Evolutionary conservation across 352 stramenopile species (phyloP), one percentile per base, ranked within the genome.

Genomic region (Phytophthora palmivora): DNA sequence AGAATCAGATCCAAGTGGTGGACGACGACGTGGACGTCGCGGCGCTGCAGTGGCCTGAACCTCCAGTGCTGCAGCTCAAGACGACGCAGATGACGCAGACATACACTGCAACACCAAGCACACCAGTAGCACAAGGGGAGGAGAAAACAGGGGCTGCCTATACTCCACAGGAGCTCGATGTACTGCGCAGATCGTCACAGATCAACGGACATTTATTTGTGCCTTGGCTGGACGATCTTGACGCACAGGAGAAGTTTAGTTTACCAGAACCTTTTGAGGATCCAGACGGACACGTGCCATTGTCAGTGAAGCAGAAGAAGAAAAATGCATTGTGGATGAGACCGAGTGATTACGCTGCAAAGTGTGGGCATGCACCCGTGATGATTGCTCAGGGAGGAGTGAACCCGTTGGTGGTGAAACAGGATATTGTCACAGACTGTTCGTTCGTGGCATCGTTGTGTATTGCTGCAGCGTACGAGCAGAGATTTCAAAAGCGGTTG

Each of bases 371-470:
- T 0, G 34, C 70, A 16, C 86, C 88, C 1, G 74, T 89, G 37
- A 93, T 96, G 84, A 83, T 95, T 26, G 70, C 74, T 24, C 22
- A 50, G 1, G 69, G 63, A 41, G 76, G 53, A 48, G 84, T 96
- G 43, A 90, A 79, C 22, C 84, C 88, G 32, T 72, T 92, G 44
- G 74, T 79, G 28, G 84, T 95, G 28, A 93, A 93, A 58, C 87
- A 95, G 61, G 92, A 98, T 46, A 81, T 95, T 36, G 92, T 98
- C 8, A 94, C 87, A 2, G 92, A 98, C 70, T 98, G 94, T 66
- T 97, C 89, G 45, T 98, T 98, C 45, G 91, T 98, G 11, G 90
- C 89, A 9, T 98, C 90, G 14, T 68, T 98, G 6, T 98, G 92
- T 58, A 97, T 98, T 60, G 87, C 89, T 1, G 92, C 92, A 9